These are phyloP conservation scores for Lotmaria passim DNA, from an alignment of 208 protist species.

Conservation along the genomic window DNA sequence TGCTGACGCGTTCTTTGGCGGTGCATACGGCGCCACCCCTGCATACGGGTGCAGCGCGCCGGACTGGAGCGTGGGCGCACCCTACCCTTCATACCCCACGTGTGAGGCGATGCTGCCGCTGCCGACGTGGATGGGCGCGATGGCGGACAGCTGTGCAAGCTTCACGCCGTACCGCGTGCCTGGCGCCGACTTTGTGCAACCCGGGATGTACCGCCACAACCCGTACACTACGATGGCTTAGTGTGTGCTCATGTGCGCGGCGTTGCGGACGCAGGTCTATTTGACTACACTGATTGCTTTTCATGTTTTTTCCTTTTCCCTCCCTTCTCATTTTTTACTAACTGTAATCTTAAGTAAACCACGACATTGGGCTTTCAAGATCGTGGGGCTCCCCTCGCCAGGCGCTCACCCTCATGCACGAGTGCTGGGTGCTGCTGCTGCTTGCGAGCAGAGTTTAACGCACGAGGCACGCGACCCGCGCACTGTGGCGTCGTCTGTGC, in stretches of 20 bases:
- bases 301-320: background rate
- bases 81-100: no score
- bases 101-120: no score
- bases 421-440: background rate
- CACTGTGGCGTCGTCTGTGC: background rate
- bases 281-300: background rate
- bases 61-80: no score
- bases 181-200: slow-evolving; percentile 28
- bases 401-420: background rate
- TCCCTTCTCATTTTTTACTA: background rate
- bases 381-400: background rate
- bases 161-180: slow-evolving; percentile 13
- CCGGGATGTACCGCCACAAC: slow-evolving; percentile 37
- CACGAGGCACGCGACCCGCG: background rate
- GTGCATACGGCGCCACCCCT: no score
- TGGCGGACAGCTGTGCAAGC: no score
- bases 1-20: no score
- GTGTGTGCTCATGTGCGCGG: background rate
- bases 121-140: no score
- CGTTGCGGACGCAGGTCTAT: no score
- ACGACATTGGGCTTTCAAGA: slow-evolving; percentile 4
- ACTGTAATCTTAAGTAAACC: background rate
- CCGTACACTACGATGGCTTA: slow-evolving; percentile 35
- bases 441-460: background rate
- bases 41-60: no score